These are phyloP conservation scores for Andrographis paniculata DNA, from an alignment of 305 asterid species.

Conservation along the genomic window DNA sequence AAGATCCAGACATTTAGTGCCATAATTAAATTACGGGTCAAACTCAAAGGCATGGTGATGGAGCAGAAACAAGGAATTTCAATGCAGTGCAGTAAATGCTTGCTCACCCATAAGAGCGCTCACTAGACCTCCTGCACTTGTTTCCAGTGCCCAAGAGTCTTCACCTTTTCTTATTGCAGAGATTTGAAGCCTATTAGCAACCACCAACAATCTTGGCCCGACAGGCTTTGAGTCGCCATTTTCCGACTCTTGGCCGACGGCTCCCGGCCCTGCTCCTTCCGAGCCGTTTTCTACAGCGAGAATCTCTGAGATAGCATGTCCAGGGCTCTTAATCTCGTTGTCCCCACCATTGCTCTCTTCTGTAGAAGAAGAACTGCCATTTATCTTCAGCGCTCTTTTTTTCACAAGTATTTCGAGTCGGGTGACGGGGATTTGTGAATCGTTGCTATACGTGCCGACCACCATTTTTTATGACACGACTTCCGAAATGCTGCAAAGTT, in stretches of 20 bases:
- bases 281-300: constrained; percentile 43
- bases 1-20: too few species aligned
- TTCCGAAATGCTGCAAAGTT: constrained; percentile 31
- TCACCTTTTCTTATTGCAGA: constrained; percentile 87
- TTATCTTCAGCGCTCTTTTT: constrained; percentile 56
- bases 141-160: constrained; percentile 88
- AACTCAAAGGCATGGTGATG: constrained; percentile 6
- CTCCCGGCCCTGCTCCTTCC: constrained; percentile 62
- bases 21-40: too few species aligned
- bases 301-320: constrained; percentile 29
- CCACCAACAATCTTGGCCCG: constrained; percentile 80
- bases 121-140: constrained; percentile 96
- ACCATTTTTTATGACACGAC: constrained; percentile 24
- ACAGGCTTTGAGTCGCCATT: too few species aligned
- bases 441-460: constrained; percentile 54
- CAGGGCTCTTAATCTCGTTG: constrained; percentile 36
- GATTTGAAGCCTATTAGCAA: constrained; percentile 95
- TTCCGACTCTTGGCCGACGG: constrained; percentile 50
- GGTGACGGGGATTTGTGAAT: constrained; percentile 30
- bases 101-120: constrained; percentile 74
- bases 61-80: too few species aligned
- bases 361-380: constrained; percentile 33
- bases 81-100: too few species aligned
- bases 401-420: constrained; percentile 65
- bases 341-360: constrained; percentile 37